phyloP scores from a whole-genome alignment of 805 yeast species.

The Zygotorulaspora sp. region DNA sequence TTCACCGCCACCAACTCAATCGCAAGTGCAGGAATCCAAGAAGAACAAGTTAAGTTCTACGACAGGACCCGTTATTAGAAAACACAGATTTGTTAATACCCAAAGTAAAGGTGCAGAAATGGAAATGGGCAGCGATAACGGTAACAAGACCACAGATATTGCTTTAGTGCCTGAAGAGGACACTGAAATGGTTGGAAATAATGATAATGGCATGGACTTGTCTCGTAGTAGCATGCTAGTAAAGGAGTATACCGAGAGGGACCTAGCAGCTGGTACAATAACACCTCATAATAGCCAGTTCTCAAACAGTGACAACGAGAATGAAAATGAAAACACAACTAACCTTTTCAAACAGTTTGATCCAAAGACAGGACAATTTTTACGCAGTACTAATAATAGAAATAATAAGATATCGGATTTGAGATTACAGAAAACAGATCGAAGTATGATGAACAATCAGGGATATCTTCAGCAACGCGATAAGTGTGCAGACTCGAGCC shows the following conservation, averaged over 20 bases:
- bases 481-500: too few relatives aligned
- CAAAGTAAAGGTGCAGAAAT: conserved; percentile 5
- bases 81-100: not conserved
- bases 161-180: conserved; percentile 3
- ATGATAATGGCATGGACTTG: conserved; percentile 4
- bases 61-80: not conserved
- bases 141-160: not conserved
- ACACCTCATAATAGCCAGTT: conserved; percentile 10
- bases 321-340: conserved; percentile 1
- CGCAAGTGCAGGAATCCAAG: not conserved
- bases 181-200: conserved; percentile 7
- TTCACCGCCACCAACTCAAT: conserved; percentile 9
- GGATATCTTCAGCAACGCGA: too few relatives aligned
- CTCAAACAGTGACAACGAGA: conserved; percentile 6
- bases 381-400: conserved; percentile 9
- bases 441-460: too few relatives aligned
- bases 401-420: not conserved
- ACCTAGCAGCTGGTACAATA: conserved; percentile 8
- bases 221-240: conserved; percentile 6
- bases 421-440: conserved; percentile 1
- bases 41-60: not conserved
- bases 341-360: conserved; percentile 32
- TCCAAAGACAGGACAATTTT: conserved; percentile 31
- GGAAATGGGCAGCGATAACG: conserved; percentile 10
- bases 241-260: conserved; percentile 12